Base-by-base conservation (phyloP, 352 stramenopile species). In the Globisporangium spiculum region DNA sequence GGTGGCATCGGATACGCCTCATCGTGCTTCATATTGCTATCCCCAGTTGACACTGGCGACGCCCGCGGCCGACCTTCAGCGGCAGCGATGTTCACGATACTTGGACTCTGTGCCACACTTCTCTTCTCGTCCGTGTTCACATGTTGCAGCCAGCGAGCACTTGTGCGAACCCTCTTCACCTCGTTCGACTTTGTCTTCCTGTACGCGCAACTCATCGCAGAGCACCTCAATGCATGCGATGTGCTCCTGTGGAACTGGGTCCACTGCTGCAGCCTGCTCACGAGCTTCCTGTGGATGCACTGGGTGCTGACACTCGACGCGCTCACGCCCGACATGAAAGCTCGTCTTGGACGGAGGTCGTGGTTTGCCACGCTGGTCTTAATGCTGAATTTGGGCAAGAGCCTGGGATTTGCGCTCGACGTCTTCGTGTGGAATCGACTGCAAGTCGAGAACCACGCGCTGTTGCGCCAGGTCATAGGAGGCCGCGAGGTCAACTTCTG, bases 141-240 rank as follows among this genome's bases (percentile, higher is more conserved):
- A 4, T 14, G 27, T 18, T 67, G 61, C 46, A 60, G 22, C 32
- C 48, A 61, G 22, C 62, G 62, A 22, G 6, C 50, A 7, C 48
- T 67, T 4, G 34, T 67, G 4, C 4, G 10, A 16, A 36, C 30
- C 1, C 68, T 72, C 22, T 14, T 62, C 20, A 69, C 65, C 4
- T 72, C 65, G 18, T 75, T 72, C 9, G 69, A 69, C 27, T 68
- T 69, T 50, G 34, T 26, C 8, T 75, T 69, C 50, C 32, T 75
- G 3, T 52, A 36, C 46, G 26, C 20, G 1, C 50, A 67, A 30
- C 48, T 67, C 3, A 5, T 60, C 7, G 20, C 48, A 6, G 26
- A 27, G 6, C 46, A 67, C 50, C 20, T 50, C 9, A 53, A 32
- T 18, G 20, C 54, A 12, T 67, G 61, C 4, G 46, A 60, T 5